Base-by-base conservation (phyloP, 192 early-diverging fungal species). In the Linnemannia hyalina region DNA sequence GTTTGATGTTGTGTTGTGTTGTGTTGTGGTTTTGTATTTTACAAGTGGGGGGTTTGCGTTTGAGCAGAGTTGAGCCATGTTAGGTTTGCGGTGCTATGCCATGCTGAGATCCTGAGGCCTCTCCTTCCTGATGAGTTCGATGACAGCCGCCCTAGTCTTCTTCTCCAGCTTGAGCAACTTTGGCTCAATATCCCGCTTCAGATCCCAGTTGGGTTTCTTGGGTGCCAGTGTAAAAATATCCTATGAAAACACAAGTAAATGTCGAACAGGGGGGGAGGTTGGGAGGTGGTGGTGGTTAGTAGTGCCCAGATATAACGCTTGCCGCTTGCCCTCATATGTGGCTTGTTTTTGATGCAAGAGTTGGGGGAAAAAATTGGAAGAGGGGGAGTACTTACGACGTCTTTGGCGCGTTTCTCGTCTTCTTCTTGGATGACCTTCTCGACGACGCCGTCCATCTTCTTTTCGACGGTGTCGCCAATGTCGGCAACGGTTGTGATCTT, bases 161-260 rank as follows among this genome's bases (percentile, higher is more conserved):
- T 91, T 90, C 74, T 97, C 95, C 52, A 98, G 86, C 72, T 90
- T 92, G 23, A 92, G 92, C 73, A 97, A 76, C 77, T 93, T 95
- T 44, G 91, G 93, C 77, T 97, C 94, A 29, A 98, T 88, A 87
- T 97, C 97, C 38, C 95, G 90, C 80, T 96, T 97, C 70, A 98
- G 82, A 87, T 98, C 97, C 95, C 95, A 97, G 80, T 98, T 97
- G 5, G 97, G 92, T 44, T 95, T 96, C 78, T 93, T 94, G 8
- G 97, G 96, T 22, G 97, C 97, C 26, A 98, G 82, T 35, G 95
- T 93, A 52, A 91, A 90, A 16, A 98, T 89, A 83, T 97, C 97
- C 91, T 95, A 89, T 52, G 46, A 74, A 74, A 5, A 38, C 1
- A 35, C 42, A 75, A 46, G 38, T 1, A 75, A 60, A 42, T 69